Base-by-base conservation (phyloP, 768 basidiomycete species). In the Rhizopogon rudus region DNA sequence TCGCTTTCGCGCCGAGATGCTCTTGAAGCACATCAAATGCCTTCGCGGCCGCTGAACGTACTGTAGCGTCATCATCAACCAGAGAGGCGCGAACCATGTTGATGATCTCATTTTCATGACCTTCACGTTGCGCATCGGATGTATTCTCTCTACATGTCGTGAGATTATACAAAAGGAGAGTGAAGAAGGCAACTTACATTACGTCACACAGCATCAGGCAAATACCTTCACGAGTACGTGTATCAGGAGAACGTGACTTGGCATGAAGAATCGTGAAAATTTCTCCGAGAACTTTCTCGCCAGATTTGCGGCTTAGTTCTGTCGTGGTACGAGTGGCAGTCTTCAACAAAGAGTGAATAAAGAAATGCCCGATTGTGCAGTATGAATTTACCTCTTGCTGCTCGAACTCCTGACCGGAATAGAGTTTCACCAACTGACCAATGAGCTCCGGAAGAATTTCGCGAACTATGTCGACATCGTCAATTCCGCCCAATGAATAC, bases 1-100 rank as follows among this genome's bases (percentile, higher is more conserved):
- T 95, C 6, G 95, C 94, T 65, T 87, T 91, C 31, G 84, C 79
- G 6, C 96, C 97, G 40, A 98, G 80, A 62, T 88, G 81, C 59
- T 95, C 91, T 73, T 98, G 96, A n/a, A 98, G 79, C 4, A 84
- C 81, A 67, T 98, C 97, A 70, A 99, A 88, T 0, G 87, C 84
- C 61, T 77, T 87, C 0, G 95, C 96, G 6, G 95, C 96, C 0
- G 96, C 95, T 3, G 88, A 74, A 41, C 96, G 85, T 17, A 98
- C 96, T 43, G 81, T 81, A 17, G 87, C 74, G 63, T 93, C 88
- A 57, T 90, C 86, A 63, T 98, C 96, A 22, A 98, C 93, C 14
- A 98, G 78, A 0, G 93, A 89, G 3, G 76, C 71, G 9, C 94
- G 85, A 31, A 98, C 87, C 60, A 95, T 85, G 3, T 82, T 74